phyloP scores from a whole-genome alignment of 805 yeast species.

The Candida silvatica region DNA sequence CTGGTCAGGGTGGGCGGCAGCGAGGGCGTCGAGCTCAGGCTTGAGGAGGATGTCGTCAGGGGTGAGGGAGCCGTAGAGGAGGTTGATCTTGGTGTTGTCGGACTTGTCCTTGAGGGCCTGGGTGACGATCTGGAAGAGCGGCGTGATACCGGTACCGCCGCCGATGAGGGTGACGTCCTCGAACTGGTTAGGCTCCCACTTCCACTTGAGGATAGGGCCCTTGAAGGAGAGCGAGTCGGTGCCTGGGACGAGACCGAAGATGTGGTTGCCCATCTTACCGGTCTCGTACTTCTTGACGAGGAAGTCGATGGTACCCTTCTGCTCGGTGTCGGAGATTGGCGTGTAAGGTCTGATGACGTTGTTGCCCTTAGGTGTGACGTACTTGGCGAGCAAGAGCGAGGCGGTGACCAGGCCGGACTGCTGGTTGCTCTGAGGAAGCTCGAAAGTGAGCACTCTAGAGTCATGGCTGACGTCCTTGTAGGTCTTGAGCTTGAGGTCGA shows the following conservation, averaged over 20 bases:
- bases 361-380: constrained; percentile 72
- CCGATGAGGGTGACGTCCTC: constrained; percentile 77
- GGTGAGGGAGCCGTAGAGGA: constrained; percentile 74
- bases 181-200: constrained; percentile 81
- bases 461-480: constrained; percentile 45
- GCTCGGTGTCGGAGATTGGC: constrained; percentile 65
- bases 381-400: constrained; percentile 74
- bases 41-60: constrained; percentile 76
- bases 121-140: constrained; percentile 80
- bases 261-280: constrained; percentile 78
- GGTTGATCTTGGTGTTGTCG: constrained; percentile 82
- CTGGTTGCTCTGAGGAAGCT: constrained; percentile 56
- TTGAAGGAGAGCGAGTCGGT: constrained; percentile 83
- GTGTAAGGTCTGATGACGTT: constrained; percentile 87
- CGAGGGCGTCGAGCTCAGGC: constrained; percentile 65
- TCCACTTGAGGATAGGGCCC: constrained; percentile 91
- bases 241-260: constrained; percentile 58
- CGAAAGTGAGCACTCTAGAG: constrained; percentile 64
- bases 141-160: constrained; percentile 97
- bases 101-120: constrained; percentile 69
- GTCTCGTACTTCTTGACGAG: constrained; percentile 84
- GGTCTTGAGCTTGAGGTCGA: constrained; percentile 51
- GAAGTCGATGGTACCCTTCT: constrained; percentile 69
- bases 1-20: constrained; percentile 65
- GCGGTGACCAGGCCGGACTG: constrained; percentile 74